Evolutionary conservation across 176 grass and related monocot genomes (phyloP), one percentile per base, ranked within the genome.

Genomic region (Aegilops umbellulata): DNA sequence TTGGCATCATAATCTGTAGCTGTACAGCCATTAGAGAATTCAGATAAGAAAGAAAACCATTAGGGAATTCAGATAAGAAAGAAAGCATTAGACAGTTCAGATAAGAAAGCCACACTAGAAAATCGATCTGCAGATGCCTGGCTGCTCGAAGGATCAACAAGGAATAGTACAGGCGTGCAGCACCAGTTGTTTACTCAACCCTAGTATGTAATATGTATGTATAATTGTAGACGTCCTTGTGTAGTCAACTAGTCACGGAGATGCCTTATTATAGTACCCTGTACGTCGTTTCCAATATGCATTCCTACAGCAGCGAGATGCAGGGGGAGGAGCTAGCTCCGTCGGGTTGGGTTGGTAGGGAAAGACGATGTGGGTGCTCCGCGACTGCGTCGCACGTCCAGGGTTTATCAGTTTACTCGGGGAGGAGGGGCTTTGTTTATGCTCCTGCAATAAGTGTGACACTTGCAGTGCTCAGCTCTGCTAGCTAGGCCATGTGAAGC

Each of bases 351-450:
- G 47, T 47, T 10, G 76, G 57, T 72, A 65, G 60, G 25, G 26
- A n/a, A 44, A 13, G n/a, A 13, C 44, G 38, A 72, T 8, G 47
- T 81, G 69, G 36, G 83, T 82, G 88, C 67, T 80, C 65, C 79
- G 41, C 31, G 26, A 90, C 80, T 87, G 89, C 66, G 53, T 87
- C 42, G 80, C 89, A 90, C 89, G 89, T 83, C 89, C 41, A 74
- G 77, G 69, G 69, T 58, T 81, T 76, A 41, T 60, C 60, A 44
- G 58, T 62, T 30, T n/a, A 78, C 76, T 23, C 19, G 0, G 20
- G 10, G 20, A 2, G 6, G 16, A 13, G 0, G 44, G 30, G 3
- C 1, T 78, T 83, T 78, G 61, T 88, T 69, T 83, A 88, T 83
- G 49, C 13, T 0, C 20, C n/a, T 23, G 22, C 74, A 73, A 68